Conservation (phyloP, 371 early-diverging fungal genomes). For the Saksenaea vasiformis region DNA sequence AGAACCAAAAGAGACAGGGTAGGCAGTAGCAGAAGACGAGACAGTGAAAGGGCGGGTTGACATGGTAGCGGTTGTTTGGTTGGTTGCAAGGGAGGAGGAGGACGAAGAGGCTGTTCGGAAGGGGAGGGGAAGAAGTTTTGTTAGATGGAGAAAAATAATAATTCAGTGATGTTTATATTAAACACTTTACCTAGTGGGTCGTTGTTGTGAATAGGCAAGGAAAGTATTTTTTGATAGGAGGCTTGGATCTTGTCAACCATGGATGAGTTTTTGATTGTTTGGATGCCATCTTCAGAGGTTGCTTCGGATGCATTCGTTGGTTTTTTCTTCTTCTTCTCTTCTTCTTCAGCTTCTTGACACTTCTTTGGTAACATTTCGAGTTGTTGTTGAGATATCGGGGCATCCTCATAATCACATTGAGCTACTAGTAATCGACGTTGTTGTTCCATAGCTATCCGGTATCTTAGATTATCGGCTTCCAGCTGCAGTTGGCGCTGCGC, state of each 20-base stretch:
- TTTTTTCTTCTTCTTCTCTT: neutral
- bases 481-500: conserved; percentile 41
- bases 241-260: conserved; percentile 39
- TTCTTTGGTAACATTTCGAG: neutral
- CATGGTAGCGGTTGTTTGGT: conserved; percentile 5
- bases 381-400: conserved; percentile 11
- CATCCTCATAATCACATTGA: conserved; percentile 21
- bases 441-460: conserved; percentile 44
- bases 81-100: conserved; percentile 16
- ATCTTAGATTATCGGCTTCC: conserved; percentile 45
- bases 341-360: conserved; percentile 2
- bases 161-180: neutral
- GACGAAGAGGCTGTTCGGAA: conserved; percentile 1
- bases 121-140: no score
- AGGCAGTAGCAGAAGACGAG: conserved; percentile 32
- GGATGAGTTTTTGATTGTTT: conserved; percentile 32
- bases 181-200: neutral
- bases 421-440: conserved; percentile 37
- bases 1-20: conserved; percentile 33
- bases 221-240: conserved; percentile 25
- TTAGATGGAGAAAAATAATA: neutral
- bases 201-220: conserved; percentile 16
- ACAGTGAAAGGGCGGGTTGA: conserved; percentile 34
- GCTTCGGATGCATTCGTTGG: neutral
- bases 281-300: conserved; percentile 40